Base-by-base conservation (phyloP, 257 asterid species). In the Solanum dulcamara region DNA sequence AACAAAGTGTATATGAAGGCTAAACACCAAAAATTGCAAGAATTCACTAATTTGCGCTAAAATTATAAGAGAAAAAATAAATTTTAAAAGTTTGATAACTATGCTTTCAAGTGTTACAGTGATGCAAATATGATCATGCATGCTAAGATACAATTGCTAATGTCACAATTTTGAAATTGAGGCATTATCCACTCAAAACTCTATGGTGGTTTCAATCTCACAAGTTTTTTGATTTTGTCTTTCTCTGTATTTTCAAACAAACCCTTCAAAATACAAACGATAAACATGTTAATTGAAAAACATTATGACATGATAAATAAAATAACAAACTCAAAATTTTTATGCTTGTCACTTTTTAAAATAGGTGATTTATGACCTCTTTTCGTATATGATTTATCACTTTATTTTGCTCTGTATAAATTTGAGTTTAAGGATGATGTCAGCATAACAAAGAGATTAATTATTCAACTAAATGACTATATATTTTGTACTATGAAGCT, bases 161-260 rank as follows among this genome's bases (percentile, higher is more conserved):
- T n/a, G n/a, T n/a, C n/a, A n/a, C n/a, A n/a, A n/a, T n/a, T n/a
- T n/a, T n/a, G n/a, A n/a, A n/a, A n/a, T n/a, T n/a, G n/a, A n/a
- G n/a, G n/a, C n/a, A n/a, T n/a, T n/a, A n/a, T n/a, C n/a, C n/a
- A n/a, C 33, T 90, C 86, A 91, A 84, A 89, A 72, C 9, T 89
- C 93, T 7, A 85, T 0, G 92, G 91, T 5, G 93, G 88, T 59
- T 89, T 91, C 83, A 89, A 44, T 62, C 92, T 84, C 33, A 88
- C 44, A 17, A 89, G 90, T 87, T 91, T 87, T 81, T 87, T 89
- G 46, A 91, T 91, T 83, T 92, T 89, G 12, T 91, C 93, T 84
- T 84, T 91, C 28, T 91, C 92, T 4, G 90, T 89, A 89, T 91
- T 91, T 88, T 91, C 93, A 77, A 91, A 84, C 75, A 91, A 79